Evolutionary conservation across 2,329 filamentous ascomycete species (phyloP).

Genomic region (Periconia sp.): DNA sequence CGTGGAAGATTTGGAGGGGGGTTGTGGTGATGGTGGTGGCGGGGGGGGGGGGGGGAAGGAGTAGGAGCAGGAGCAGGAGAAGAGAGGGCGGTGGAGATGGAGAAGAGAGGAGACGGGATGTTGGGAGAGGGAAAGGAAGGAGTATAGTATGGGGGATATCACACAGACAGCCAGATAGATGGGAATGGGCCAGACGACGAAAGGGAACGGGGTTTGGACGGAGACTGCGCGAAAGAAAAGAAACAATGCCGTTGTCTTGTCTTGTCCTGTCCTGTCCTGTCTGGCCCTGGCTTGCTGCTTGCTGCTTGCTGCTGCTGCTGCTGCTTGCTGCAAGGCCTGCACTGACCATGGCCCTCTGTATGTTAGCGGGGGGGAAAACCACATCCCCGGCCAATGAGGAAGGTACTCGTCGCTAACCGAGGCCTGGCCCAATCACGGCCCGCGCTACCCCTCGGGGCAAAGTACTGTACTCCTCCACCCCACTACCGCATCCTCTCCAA

Average conservation of each 20-base stretch:
- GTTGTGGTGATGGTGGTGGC: conserved; percentile 7
- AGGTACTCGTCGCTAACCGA: background rate
- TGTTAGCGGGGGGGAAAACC: no score
- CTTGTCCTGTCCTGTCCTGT: no score
- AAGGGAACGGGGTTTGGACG: background rate
- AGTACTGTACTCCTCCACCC: no score
- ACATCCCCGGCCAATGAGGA: background rate
- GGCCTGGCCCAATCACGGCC: no score
- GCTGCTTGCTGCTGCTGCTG: no score
- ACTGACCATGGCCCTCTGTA: no score
- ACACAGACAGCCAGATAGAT: no score
- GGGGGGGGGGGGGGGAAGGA: background rate
- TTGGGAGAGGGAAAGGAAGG: background rate
- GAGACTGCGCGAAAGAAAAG: background rate
- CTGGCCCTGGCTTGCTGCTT: no score
- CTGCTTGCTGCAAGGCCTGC: no score
- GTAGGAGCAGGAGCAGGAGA: background rate
- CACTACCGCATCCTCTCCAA: no score
- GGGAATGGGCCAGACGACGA: no score
- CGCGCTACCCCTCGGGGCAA: no score
- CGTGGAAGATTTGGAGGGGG: background rate
- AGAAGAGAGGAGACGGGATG: background rate
- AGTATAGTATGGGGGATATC: background rate
- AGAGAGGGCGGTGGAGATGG: conserved; percentile 3
- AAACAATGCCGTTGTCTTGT: conserved; percentile 1